These are phyloP conservation scores for Penicillium sp. DNA, from an alignment of 2,329 filamentous ascomycete genomes.

Conservation along the genomic window DNA sequence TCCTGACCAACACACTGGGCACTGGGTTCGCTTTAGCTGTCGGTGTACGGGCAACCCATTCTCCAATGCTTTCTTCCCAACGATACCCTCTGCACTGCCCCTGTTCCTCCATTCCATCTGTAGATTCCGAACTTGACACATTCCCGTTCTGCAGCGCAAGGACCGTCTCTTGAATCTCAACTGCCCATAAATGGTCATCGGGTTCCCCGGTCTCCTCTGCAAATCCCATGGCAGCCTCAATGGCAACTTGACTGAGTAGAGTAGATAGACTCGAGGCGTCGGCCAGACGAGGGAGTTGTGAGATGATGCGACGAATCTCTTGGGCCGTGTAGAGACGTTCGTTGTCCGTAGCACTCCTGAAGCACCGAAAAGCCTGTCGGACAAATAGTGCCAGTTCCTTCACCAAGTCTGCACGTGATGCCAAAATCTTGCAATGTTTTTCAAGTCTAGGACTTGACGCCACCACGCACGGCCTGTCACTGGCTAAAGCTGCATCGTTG, in stretches of 20 bases:
- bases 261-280: slow-evolving; percentile 21
- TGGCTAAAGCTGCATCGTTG: slow-evolving; percentile 16
- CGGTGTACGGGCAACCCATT: slow-evolving; percentile 53
- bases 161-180: slow-evolving; percentile 35
- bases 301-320: slow-evolving; percentile 27
- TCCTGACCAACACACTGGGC: slow-evolving; percentile 2
- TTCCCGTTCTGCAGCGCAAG: slow-evolving; percentile 18
- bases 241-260: slow-evolving; percentile 33
- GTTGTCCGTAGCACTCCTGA: slow-evolving; percentile 22
- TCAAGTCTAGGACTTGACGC: slow-evolving; percentile 25
- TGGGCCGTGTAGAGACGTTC: slow-evolving; percentile 23
- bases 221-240: slow-evolving; percentile 40
- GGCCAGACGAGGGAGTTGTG: slow-evolving; percentile 20
- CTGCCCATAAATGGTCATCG: slow-evolving; percentile 38
- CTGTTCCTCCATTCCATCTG: slow-evolving; percentile 12
- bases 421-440: slow-evolving; percentile 27
- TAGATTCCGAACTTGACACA: slow-evolving; percentile 7
- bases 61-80: slow-evolving; percentile 55
- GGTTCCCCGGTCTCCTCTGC: slow-evolving; percentile 37
- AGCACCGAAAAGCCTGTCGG: slow-evolving; percentile 33
- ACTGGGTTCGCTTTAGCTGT: slow-evolving; percentile 22
- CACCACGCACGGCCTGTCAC: slow-evolving; percentile 8
- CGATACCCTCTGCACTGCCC: slow-evolving; percentile 33
- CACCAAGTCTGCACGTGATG: slow-evolving; percentile 28
- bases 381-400: slow-evolving; percentile 34